Evolutionary conservation across 2,329 filamentous ascomycete species (phyloP).

Genomic region (Sporothrix brasiliensis): DNA sequence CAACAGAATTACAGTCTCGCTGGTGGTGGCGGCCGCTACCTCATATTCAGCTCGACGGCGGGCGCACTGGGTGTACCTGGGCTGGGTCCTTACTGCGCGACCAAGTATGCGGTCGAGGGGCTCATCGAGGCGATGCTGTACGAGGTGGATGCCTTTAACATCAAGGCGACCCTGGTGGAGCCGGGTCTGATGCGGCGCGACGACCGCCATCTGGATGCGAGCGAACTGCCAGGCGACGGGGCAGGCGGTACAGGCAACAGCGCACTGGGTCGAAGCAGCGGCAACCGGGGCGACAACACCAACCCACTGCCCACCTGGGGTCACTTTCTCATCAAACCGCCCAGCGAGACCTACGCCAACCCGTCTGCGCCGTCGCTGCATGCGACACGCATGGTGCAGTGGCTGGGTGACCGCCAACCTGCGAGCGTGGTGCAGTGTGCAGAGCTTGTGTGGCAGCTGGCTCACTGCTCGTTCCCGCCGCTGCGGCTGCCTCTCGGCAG

Average conservation of each 20-base stretch:
- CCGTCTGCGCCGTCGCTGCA: constrained; percentile 83
- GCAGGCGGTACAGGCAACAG: too few species aligned
- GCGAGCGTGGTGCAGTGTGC: constrained; percentile 91
- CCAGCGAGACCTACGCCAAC: constrained; percentile 78
- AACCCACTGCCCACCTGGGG: constrained; percentile 77
- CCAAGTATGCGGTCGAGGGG: constrained; percentile 95
- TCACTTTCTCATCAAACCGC: constrained; percentile 86
- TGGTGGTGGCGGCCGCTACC: constrained; percentile 65
- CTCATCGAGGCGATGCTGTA: constrained; percentile 96
- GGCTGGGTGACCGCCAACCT: constrained; percentile 89
- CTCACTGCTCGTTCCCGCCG: constrained; percentile 92
- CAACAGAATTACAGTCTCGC: background rate
- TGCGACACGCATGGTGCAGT: constrained; percentile 87
- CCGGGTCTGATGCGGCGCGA: constrained; percentile 86
- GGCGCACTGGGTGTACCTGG: constrained; percentile 93
- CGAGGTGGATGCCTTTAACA: constrained; percentile 86
- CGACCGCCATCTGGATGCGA: constrained; percentile 51
- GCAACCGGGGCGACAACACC: constrained; percentile 48
- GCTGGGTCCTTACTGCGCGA: constrained; percentile 90
- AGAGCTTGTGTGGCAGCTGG: constrained; percentile 91
- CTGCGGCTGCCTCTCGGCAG: constrained; percentile 83
- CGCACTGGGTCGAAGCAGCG: background rate
- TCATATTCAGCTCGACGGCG: constrained; percentile 92
- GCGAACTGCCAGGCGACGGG: background rate
- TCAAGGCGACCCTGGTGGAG: constrained; percentile 91